Evolutionary conservation across 2,329 filamentous ascomycete genomes (phyloP), one percentile per base, ranked within the genome.

Genomic region (Alternaria arbusti): DNA sequence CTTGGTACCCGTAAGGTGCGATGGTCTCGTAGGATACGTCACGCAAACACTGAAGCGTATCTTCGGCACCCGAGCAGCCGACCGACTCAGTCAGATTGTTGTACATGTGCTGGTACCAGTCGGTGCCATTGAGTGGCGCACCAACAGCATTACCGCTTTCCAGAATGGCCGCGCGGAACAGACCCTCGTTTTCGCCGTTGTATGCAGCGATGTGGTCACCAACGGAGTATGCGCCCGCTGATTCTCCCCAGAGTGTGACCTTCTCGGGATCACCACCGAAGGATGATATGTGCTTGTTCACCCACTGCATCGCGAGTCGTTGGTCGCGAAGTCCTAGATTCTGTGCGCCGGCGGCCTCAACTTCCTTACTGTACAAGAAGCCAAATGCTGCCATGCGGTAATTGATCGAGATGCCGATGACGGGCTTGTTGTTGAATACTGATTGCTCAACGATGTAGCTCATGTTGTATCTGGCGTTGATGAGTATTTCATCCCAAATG

Each of bases 281-380:
- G 1, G 70, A 36, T 3, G 68, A 67, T n/a, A 91, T 90, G 63
- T 91, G 80, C 20, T 84, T 79, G 68, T 87, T 82, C 0, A 91
- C 84, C 89, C 90, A 91, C 49, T 85, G 72, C 49, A 92, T 73
- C 1, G 86, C 80, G 12, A 85, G 81, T 6, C 87, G 81, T 74
- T 91, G 88, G 68, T 91, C 89, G 5, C 89, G 80, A 6, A 91
- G 76, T 0, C 89, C 90, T 1, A 81, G 86, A 58, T 84, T 84
- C 2, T 81, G 73, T 3, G 72, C 74, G 5, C 74, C 74, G 5
- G 73, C 68, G 4, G 74, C 71, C 23, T 79, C 70, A 4, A 84
- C 74, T 11, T 82, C 79, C 4, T 78, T 61, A 3, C 83, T 80
- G 1, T 82, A 81, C 4, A 86, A 70, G 64, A 86, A 86, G 0